Evolutionary conservation across 345 rosid genomes (phyloP).

Genomic region (Arabis alpina): DNA sequence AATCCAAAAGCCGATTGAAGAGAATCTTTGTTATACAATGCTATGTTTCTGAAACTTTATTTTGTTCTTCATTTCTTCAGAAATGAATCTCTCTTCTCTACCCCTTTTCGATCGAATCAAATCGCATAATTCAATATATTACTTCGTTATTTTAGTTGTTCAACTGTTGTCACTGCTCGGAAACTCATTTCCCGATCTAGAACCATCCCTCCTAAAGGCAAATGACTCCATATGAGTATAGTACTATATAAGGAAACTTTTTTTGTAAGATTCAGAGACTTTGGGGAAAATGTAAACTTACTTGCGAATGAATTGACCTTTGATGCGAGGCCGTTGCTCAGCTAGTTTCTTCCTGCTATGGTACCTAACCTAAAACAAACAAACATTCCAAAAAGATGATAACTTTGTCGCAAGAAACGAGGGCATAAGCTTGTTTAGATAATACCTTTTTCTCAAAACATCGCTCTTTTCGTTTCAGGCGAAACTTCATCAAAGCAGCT

Average conservation of each 20-base stretch:
- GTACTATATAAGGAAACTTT: background rate
- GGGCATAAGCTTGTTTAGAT: constrained; percentile 21
- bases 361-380: constrained; percentile 59
- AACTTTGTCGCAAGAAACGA: constrained; percentile 1
- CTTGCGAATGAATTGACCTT: constrained; percentile 68
- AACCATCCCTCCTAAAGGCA: constrained; percentile 43
- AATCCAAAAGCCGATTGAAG: constrained; percentile 5
- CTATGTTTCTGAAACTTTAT: constrained; percentile 2
- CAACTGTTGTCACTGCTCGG: constrained; percentile 42
- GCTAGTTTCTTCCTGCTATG: constrained; percentile 69
- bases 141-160: background rate
- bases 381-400: background rate
- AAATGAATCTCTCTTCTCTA: constrained; percentile 1
- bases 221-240: background rate
- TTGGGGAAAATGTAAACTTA: constrained; percentile 10
- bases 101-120: background rate
- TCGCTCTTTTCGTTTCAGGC: constrained; percentile 79
- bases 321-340: constrained; percentile 65
- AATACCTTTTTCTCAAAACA: constrained; percentile 78
- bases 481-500: constrained; percentile 71
- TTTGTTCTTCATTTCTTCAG: constrained; percentile 18
- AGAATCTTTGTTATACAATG: constrained; percentile 17
- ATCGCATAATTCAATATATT: too few species aligned
- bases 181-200: constrained; percentile 44
- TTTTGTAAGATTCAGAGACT: background rate